Evolutionary conservation across 805 yeast species (phyloP), one percentile per base, ranked within the genome.

Genomic region (Myxozyma neglecta): DNA sequence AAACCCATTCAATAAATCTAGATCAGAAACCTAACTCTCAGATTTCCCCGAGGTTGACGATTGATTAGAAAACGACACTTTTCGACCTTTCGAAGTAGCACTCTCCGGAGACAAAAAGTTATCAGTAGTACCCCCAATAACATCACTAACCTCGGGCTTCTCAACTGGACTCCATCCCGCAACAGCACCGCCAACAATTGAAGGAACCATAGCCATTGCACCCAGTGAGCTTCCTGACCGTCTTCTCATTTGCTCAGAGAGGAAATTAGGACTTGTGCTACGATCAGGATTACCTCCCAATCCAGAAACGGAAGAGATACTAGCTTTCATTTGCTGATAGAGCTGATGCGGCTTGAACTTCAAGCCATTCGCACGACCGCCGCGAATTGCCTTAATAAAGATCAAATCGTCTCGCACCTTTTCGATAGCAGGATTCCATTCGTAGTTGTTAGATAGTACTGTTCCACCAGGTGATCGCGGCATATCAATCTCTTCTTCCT

Each of bases 151-250:
- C 16, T 47, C 56, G 10, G 58, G 56, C 20, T 56, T 24, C 40
- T 63, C 66, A 36, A 56, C 45, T 0, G 74, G 72, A 8, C 76
- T 73, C 82, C 82, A 79, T 6, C 85, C 85, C 14, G 84, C 85
- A 48, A 82, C 79, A 4, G 85, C 85, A 42, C 85, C 85, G 35
- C 84, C 83, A 10, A 82, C 84, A 57, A 81, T 76, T 16, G 83
- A 78, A 0, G 85, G 85, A 5, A 82, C 83, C 81, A 82, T 79
- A 1, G 82, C 76, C 57, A 80, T 68, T 1, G 82, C 81, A 24
- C 79, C 76, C 20, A 80, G 70, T 35, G 77, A 73, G 46, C 70
- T 63, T 16, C 68, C 68, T 3, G 68, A 64, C 5, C 69, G 51
- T 18, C 49, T 53, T 34, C 65, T 53, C 43, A 29, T 20, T n/a